phyloP scores from a whole-genome alignment of 2,329 filamentous ascomycete genomes.

The Hymenoscyphus fraxineus region DNA sequence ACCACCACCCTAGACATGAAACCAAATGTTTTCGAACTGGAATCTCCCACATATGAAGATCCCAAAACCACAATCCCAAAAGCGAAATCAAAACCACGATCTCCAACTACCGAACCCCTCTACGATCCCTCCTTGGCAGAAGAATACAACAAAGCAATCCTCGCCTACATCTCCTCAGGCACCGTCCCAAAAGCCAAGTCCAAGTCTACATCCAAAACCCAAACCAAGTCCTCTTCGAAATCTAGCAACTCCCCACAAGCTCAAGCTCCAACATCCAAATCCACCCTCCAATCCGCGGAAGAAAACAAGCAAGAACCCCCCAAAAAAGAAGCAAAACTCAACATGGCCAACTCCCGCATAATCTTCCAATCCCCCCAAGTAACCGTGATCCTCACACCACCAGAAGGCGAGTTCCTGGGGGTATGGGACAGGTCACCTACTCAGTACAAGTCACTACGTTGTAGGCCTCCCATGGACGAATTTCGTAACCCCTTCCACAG shows the following conservation, averaged over 20 bases:
- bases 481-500: neutral
- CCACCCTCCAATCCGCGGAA: no score
- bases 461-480: neutral
- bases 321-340: neutral
- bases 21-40: neutral
- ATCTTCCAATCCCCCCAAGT: neutral
- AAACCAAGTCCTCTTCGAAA: neutral
- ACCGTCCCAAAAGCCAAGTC: neutral
- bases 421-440: neutral
- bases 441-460: neutral
- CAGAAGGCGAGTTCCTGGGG: neutral
- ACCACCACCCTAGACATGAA: neutral
- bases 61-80: no score
- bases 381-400: neutral
- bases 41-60: neutral
- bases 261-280: no score
- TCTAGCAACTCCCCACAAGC: neutral
- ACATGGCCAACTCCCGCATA: neutral
- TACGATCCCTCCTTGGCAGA: conserved; percentile 12
- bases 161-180: conserved; percentile 8
- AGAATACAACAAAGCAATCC: conserved; percentile 18
- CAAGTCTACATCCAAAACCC: neutral
- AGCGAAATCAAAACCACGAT: neutral
- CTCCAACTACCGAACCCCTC: neutral
- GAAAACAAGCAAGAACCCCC: no score